Base-by-base conservation (phyloP, 2,329 filamentous ascomycete species). In the Nigrograna mackinnonii region DNA sequence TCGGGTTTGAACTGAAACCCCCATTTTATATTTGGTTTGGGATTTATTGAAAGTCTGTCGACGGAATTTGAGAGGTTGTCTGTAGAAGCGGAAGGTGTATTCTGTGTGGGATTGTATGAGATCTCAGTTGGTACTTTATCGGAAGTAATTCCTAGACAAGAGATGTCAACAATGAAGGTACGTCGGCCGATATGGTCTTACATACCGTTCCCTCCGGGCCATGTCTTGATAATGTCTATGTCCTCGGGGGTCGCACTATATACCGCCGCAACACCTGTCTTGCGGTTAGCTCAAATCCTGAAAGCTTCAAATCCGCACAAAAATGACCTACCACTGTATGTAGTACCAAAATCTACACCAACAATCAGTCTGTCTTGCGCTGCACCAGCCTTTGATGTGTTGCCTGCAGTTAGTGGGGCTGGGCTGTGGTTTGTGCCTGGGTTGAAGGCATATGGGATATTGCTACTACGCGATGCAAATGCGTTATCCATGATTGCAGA, bases 61-160 rank as follows among this genome's bases (percentile, higher is more conserved):
- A 51, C 41, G 13, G 55, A 56, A 28, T 49, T 43, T n/a, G 36
- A 45, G 6, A 49, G 50, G 35, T 38, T 44, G 36, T 51, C 31
- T 9, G 16, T 17, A 13, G 31, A 17, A 21, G 34, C 7, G 13
- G 2, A 49, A 14, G 42, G 39, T 5, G 46, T 28, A 22, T 35
- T 36, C n/a, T 39, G 39, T 30, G 22, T 44, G 17, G 19, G 52
- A 24, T 47, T 76, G 51, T 86, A 85, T 40, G 74, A 69, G 43
- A 91, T 85, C 66, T 91, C 87, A 12, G 87, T 90, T 1, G 88
- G 87, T 2, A 91, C 87, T 74, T 92, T 92, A 73, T 92, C 87
- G 24, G 86, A 90, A n/a, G 88, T 91, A 69, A 91, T 89, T 31
- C 64, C 64, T 68, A 37, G 4, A 7, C 9, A 13, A 28, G 31